Evolutionary conservation across 1,139 yeast species (phyloP).

Genomic region (Debaryomycetaceae sp.): DNA sequence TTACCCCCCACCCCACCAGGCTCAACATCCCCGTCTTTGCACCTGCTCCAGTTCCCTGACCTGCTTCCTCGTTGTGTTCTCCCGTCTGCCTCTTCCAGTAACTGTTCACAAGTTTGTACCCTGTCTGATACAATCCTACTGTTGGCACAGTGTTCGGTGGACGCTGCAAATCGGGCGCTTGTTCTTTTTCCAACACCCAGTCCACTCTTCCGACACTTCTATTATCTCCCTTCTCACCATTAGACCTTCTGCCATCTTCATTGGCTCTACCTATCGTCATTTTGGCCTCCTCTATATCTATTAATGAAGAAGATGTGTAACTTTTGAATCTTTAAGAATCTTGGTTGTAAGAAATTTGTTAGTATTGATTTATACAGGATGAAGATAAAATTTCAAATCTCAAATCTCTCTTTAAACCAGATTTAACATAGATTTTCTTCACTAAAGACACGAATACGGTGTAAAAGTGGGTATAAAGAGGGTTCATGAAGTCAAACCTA

Average conservation of each 20-base stretch:
- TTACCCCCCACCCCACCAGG: background rate
- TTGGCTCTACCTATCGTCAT: background rate
- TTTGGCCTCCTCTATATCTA: background rate
- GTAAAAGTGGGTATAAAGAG: background rate
- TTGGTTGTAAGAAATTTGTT: background rate
- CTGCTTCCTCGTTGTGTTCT: background rate
- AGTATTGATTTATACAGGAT: too few species aligned
- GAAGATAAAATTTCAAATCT: too few species aligned
- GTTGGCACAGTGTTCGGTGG: constrained; percentile 1
- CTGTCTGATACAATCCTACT: constrained; percentile 1
- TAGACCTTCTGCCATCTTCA: background rate
- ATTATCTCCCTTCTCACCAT: background rate
- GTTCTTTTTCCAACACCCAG: background rate
- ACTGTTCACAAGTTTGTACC: background rate
- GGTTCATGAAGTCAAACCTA: background rate
- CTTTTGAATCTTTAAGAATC: background rate
- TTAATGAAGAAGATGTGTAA: background rate
- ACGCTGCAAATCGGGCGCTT: constrained; percentile 2
- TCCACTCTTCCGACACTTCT: background rate
- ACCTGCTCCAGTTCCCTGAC: background rate
- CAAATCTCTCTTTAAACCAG: background rate
- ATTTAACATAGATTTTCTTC: background rate
- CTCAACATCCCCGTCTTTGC: background rate
- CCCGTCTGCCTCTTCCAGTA: background rate
- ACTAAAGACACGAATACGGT: background rate